Evolutionary conservation across 2,329 filamentous ascomycete genomes (phyloP), one percentile per base, ranked within the genome.

Genomic region (Bipolaris victoriae): DNA sequence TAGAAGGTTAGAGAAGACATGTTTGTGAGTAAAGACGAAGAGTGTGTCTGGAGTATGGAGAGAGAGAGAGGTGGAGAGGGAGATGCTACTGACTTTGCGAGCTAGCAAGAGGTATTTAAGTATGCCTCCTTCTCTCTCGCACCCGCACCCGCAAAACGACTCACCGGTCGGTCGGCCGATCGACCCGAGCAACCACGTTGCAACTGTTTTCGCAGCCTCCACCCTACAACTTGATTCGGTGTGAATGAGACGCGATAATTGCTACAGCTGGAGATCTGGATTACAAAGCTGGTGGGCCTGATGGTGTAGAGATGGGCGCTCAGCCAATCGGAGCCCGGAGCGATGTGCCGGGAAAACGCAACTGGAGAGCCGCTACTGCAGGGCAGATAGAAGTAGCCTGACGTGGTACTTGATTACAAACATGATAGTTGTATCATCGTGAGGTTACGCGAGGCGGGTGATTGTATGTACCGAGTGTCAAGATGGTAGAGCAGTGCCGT

Each of bases 1-100:
- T 75, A 67, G 52, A 75, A 62, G 7, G 64, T 55, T 36, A 67
- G 65, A 5, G 61, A 54, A 15, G 26, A 26, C 26, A 26, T 26
- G 6, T 9, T 26, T 9, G 1, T 20, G 20, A 1, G 26, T 7
- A 2, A 3, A 13, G 24, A 18, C 29, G 1, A 18, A n/a, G 15
- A 0, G 41, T 26, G 10, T 44, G n/a, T 7, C 18, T 31, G 24
- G 1, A 18, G 15, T 29, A 15, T 6, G 1, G 41, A 31, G 3
- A 24, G 15, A 5, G 15, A 31, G 7, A 5, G n/a, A 15, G n/a
- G 2, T 7, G 11, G 24, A 7, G 7, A 9, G 26, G 26, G 9
- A n/a, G n/a, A 18, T 18, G 9, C 5, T 26, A 4, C 3, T 7
- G 1, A 43, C 24, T 13, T 24, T 11, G 39, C 10, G 16, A 5